These are phyloP conservation scores for Tulasnella sp. DNA, from an alignment of 768 basidiomycete species.

Conservation along the genomic window DNA sequence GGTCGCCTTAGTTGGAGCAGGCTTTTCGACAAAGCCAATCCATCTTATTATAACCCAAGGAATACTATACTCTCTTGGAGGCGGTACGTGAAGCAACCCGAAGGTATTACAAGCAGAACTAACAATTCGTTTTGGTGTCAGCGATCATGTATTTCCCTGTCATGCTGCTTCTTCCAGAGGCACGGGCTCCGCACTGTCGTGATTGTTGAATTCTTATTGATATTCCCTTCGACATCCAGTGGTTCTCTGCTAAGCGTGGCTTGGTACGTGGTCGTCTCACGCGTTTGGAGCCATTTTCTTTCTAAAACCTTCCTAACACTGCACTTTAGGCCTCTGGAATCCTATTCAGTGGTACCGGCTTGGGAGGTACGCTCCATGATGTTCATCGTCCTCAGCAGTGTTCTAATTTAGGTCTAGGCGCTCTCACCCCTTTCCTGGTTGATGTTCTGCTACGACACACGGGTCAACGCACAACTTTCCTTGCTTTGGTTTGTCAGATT, in stretches of 20 bases:
- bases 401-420: no score
- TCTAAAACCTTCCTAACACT: no score
- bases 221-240: background rate
- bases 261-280: background rate
- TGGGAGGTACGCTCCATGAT: no score
- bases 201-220: background rate
- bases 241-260: slow-evolving; percentile 13
- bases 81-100: background rate
- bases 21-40: background rate
- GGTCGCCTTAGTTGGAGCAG: slow-evolving; percentile 2
- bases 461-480: slow-evolving; percentile 3
- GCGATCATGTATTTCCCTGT: slow-evolving; percentile 13
- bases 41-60: slow-evolving; percentile 9
- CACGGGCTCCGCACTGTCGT: no score
- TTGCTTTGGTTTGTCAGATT: background rate
- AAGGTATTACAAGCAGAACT: background rate
- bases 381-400: no score
- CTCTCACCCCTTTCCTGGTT: background rate
- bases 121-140: background rate
- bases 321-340: no score
- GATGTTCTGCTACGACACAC: slow-evolving; percentile 1
- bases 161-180: background rate
- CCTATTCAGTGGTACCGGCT: no score
- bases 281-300: background rate
- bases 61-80: slow-evolving; percentile 7